Evolutionary conservation across 1,139 yeast genomes (phyloP).

Genomic region (Hyphopichia wangnamkhiaoensis): DNA sequence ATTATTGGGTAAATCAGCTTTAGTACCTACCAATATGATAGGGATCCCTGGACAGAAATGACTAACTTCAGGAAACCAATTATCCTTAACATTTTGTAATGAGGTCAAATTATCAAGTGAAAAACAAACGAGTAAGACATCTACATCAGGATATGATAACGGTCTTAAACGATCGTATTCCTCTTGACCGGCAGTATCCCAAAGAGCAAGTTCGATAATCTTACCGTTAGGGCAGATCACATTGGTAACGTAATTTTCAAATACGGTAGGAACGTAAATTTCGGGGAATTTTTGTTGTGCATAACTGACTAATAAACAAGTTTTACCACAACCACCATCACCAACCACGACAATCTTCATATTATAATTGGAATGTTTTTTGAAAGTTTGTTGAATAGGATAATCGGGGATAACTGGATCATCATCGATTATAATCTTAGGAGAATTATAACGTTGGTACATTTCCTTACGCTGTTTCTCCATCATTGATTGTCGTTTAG

Average conservation of each 20-base stretch:
- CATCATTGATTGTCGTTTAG: slow-evolving; percentile 22
- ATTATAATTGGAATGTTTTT: slow-evolving; percentile 38
- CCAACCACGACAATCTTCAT: slow-evolving; percentile 86
- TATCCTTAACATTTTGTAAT: slow-evolving; percentile 71
- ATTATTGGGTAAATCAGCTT: slow-evolving; percentile 57
- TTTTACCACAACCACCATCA: slow-evolving; percentile 94
- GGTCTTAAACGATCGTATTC: slow-evolving; percentile 86
- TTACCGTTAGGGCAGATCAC: slow-evolving; percentile 57
- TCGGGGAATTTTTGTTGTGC: slow-evolving; percentile 77
- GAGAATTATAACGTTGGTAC: slow-evolving; percentile 20
- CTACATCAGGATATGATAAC: slow-evolving; percentile 79
- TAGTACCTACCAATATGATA: slow-evolving; percentile 74
- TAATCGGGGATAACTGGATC: slow-evolving; percentile 43
- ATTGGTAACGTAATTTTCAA: slow-evolving; percentile 78
- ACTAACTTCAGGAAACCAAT: slow-evolving; percentile 84
- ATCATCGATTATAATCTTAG: slow-evolving; percentile 36
- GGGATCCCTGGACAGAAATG: slow-evolving; percentile 85
- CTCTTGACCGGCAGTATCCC: slow-evolving; percentile 97
- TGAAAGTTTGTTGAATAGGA: slow-evolving; percentile 30
- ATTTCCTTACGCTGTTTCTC: slow-evolving; percentile 20
- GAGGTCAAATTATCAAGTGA: slow-evolving; percentile 66
- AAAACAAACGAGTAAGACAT: slow-evolving; percentile 73
- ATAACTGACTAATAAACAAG: slow-evolving; percentile 81
- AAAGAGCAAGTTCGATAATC: slow-evolving; percentile 65
- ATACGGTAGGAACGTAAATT: slow-evolving; percentile 84